A percentile compares a stretch with the other conserved stretches of the same genome.
Conservation (phyloP, 768 basidiomycete species). For the Crepidotus variabilis region DNA sequence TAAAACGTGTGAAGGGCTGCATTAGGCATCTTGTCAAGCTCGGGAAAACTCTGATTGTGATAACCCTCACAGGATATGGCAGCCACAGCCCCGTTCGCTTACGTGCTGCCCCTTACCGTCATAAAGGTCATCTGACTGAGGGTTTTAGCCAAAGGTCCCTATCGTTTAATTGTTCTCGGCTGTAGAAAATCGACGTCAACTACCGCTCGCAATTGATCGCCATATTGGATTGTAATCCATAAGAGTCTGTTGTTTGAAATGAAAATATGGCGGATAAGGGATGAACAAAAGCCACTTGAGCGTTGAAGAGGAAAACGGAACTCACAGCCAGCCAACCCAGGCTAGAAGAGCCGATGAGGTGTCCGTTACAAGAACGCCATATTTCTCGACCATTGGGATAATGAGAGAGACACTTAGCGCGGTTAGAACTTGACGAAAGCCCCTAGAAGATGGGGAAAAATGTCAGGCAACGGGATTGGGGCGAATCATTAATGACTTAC, state of each 20-base stretch:
- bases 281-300: neutral
- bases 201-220: constrained; percentile 52
- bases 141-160: neutral
- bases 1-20: neutral
- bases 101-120: neutral
- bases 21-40: neutral
- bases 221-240: constrained; percentile 51
- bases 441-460: constrained; percentile 27
- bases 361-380: constrained; percentile 52
- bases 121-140: neutral
- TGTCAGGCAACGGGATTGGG: neutral
- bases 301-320: constrained; percentile 8
- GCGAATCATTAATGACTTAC: constrained; percentile 24
- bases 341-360: constrained; percentile 39
- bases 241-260: too few species aligned
- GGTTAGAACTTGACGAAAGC: constrained; percentile 41
- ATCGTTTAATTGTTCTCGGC: constrained; percentile 27
- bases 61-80: neutral
- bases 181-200: constrained; percentile 55
- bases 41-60: neutral
- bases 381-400: constrained; percentile 48
- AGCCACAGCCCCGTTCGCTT: neutral
- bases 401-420: constrained; percentile 40
- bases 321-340: constrained; percentile 53
- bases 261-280: constrained; percentile 3